A percentile compares a stretch with the other conserved stretches of the same genome.
These are phyloP conservation scores for Murraya paniculata DNA, from an alignment of 345 rosid genomes.

Conservation along the genomic window DNA sequence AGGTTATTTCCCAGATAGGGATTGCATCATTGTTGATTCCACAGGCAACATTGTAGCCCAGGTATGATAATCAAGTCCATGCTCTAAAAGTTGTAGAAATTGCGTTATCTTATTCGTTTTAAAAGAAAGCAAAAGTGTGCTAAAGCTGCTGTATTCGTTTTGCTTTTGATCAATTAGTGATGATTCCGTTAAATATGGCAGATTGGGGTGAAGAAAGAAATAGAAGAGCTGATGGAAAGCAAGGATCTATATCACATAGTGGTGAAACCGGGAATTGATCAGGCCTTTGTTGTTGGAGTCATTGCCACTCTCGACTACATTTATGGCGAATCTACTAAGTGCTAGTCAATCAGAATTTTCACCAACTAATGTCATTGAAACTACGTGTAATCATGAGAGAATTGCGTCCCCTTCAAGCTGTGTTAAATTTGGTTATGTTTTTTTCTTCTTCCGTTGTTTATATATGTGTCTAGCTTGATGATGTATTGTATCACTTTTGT, in stretches of 20 bases:
- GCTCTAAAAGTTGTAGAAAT: neutral
- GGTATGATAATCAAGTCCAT: constrained; percentile 16
- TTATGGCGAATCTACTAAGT: constrained; percentile 64
- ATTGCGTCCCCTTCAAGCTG: neutral
- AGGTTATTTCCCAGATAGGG: constrained; percentile 68
- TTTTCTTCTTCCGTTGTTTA: no score
- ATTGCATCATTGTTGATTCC: constrained; percentile 53
- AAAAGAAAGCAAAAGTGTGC: neutral
- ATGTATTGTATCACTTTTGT: neutral
- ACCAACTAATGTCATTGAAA: no score
- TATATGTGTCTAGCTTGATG: neutral
- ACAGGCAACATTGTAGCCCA: constrained; percentile 51
- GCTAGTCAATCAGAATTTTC: neutral
- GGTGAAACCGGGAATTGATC: constrained; percentile 55
- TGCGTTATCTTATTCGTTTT: neutral
- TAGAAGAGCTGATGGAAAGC: constrained; percentile 37
- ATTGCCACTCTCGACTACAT: constrained; percentile 73
- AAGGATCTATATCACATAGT: constrained; percentile 65
- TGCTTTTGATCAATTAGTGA: neutral
- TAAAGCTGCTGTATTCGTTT: neutral
- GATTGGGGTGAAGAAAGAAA: constrained; percentile 55
- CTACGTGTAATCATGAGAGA: neutral
- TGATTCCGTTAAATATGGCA: constrained; percentile 12
- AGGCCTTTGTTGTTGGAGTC: constrained; percentile 72
- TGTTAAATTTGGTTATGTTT: neutral